Evolutionary conservation across 2,329 filamentous ascomycete genomes (phyloP), one percentile per base, ranked within the genome.

Genomic region (Exophiala xenobiotica): DNA sequence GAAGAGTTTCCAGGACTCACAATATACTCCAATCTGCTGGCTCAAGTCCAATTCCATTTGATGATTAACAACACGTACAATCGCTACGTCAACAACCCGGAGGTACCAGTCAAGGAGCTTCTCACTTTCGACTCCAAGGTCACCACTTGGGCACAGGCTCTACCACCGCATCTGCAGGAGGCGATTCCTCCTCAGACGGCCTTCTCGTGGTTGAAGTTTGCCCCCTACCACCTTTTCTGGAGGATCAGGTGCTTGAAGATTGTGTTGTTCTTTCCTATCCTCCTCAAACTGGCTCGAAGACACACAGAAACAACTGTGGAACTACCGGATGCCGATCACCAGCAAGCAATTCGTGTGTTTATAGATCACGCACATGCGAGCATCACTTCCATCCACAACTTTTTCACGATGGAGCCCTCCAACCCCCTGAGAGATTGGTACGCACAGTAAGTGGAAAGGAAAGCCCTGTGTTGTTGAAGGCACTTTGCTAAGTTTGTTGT

Each of bases 21-120:
- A 19, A 50, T 71, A 12, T 74, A 74, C 57, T 68, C 70, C 0
- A 65, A 68, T 33, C 59, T 74, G 7, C 8, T 41, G 6, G 11
- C 11, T 4, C 38, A 41, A 22, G 38, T 22, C 38, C 6, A 41
- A 14, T 41, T 41, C 14, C 11, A 41, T 41, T 6, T 41, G 11
- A 4, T 22, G 11, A 14, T 14, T 6, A 22, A 18, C 11, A 22
- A 41, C 6, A 41, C 18, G 6, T 41, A 41, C 38, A 41, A 41
- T 41, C 6, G 6, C 14, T 38, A 6, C 14, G 33, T 38, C 33
- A 38, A n/a, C 33, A 38, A 38, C 33, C 33, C 33, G 6, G 33
- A 38, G 14, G 33, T 38, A 6, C 14, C 33, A 38, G 14, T 38
- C 33, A 6, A 38, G 14, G 33, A n/a, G 6, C 33, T 38, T 38